These are phyloP conservation scores for Dentipellis sp. DNA, from an alignment of 768 basidiomycete genomes.

Conservation along the genomic window DNA sequence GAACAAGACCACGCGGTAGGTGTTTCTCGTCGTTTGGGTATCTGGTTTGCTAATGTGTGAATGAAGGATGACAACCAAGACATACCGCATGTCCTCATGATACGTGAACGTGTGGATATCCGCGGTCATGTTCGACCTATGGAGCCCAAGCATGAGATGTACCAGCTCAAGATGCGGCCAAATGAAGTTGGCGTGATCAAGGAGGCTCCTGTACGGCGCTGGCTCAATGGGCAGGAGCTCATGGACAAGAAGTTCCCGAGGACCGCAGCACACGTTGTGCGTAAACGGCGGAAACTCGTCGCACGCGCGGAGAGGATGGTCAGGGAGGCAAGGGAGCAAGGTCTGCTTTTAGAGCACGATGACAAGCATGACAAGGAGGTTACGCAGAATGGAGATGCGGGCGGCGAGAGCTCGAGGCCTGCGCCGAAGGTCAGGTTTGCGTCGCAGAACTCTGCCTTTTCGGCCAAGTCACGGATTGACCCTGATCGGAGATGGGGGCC, in stretches of 20 bases:
- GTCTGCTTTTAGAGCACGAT: constrained; percentile 22
- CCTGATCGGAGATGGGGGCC: constrained; percentile 41
- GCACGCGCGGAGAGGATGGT: constrained; percentile 36
- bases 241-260: constrained; percentile 51
- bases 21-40: not conserved
- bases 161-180: constrained; percentile 40
- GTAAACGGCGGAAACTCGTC: constrained; percentile 34
- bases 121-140: constrained; percentile 51
- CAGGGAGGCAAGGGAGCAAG: constrained; percentile 36
- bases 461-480: constrained; percentile 21
- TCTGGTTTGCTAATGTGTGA: not conserved
- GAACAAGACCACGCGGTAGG: not conserved
- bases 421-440: not conserved
- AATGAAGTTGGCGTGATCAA: constrained; percentile 64
- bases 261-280: constrained; percentile 32
- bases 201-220: constrained; percentile 61
- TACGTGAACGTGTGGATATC: constrained; percentile 67
- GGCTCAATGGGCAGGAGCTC: constrained; percentile 47
- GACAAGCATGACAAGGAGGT: not conserved
- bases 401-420: no score
- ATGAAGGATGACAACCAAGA: constrained; percentile 5
- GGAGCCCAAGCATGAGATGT: constrained; percentile 48
- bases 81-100: constrained; percentile 33
- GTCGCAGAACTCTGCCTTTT: not conserved
- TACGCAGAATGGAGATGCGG: not conserved